These are phyloP conservation scores for Tylopilus intermedius DNA, from an alignment of 768 basidiomycete species.

Conservation along the genomic window DNA sequence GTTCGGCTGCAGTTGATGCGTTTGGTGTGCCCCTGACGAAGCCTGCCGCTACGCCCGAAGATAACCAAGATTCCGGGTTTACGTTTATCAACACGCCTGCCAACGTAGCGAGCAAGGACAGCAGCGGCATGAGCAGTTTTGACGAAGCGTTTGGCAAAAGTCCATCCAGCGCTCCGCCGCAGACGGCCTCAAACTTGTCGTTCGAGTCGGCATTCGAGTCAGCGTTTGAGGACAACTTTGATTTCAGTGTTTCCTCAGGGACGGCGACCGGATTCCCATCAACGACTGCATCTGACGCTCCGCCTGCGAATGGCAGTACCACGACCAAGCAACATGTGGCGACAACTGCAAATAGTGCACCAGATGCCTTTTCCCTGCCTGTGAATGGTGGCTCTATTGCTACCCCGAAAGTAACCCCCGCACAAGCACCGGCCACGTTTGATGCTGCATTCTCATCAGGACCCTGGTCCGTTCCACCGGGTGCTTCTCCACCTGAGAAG, in stretches of 20 bases:
- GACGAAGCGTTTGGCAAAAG: slow-evolving; percentile 70
- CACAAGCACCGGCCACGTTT: slow-evolving; percentile 34
- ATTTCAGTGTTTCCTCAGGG: slow-evolving; percentile 44
- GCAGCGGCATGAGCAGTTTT: slow-evolving; percentile 50
- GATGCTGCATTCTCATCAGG: slow-evolving; percentile 44
- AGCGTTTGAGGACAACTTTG: slow-evolving; percentile 63
- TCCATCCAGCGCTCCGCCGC: slow-evolving; percentile 34
- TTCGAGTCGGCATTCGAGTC: slow-evolving; percentile 74
- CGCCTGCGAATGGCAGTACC: slow-evolving; percentile 25
- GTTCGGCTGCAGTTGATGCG: slow-evolving; percentile 29
- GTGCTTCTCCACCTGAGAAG: slow-evolving; percentile 16
- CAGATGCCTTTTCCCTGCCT: slow-evolving; percentile 12
- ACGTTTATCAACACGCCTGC: slow-evolving; percentile 15
- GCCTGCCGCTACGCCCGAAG: slow-evolving; percentile 15
- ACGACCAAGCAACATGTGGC: slow-evolving; percentile 5
- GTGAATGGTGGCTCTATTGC: slow-evolving; percentile 10
- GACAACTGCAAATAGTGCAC: slow-evolving; percentile 7
- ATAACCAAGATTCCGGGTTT: slow-evolving; percentile 18
- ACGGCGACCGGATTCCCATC: slow-evolving; percentile 29
- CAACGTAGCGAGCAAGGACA: slow-evolving; percentile 11
- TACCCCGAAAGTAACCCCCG: slow-evolving; percentile 12
- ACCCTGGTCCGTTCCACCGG: slow-evolving; percentile 3
- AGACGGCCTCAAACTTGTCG: slow-evolving; percentile 39
- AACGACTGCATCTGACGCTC: slow-evolving; percentile 17
- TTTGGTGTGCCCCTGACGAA: slow-evolving; percentile 35